phyloP scores from a whole-genome alignment of 306 rosid species.

The Mimosa bimucronata region DNA sequence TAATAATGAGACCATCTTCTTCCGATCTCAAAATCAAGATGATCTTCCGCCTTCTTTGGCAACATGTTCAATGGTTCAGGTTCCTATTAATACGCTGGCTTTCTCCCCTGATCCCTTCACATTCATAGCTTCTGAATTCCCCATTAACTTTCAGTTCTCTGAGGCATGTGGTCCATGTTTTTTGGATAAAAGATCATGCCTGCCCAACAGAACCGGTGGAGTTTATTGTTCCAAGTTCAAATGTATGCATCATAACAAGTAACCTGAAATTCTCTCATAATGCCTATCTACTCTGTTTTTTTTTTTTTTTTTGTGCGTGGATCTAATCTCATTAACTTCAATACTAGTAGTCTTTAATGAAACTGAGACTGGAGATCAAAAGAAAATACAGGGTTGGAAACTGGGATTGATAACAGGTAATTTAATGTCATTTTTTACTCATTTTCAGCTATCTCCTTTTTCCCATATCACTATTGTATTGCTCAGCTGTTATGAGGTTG shows the following conservation, averaged over 20 bases:
- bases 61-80: neutral
- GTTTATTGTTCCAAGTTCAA: neutral
- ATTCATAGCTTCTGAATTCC: slow-evolving; percentile 3
- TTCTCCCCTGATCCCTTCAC: too few species aligned
- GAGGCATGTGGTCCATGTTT: neutral
- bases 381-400: neutral
- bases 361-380: neutral
- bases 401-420: neutral
- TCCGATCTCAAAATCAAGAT: too few species aligned
- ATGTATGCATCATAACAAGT: neutral
- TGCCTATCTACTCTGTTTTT: neutral
- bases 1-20: too few species aligned
- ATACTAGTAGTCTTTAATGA: too few species aligned
- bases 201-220: neutral
- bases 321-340: neutral
- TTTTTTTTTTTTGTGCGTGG: neutral
- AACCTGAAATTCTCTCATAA: too few species aligned
- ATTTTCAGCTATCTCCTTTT: neutral
- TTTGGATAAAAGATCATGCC: neutral
- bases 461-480: neutral
- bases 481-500: neutral
- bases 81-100: slow-evolving; percentile 13
- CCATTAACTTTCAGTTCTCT: neutral
- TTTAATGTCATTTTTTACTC: neutral
- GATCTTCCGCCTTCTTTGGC: too few species aligned